Evolutionary conservation across 2,329 filamentous ascomycete genomes (phyloP).

Genomic region (Allantophomopsis cytisporea): DNA sequence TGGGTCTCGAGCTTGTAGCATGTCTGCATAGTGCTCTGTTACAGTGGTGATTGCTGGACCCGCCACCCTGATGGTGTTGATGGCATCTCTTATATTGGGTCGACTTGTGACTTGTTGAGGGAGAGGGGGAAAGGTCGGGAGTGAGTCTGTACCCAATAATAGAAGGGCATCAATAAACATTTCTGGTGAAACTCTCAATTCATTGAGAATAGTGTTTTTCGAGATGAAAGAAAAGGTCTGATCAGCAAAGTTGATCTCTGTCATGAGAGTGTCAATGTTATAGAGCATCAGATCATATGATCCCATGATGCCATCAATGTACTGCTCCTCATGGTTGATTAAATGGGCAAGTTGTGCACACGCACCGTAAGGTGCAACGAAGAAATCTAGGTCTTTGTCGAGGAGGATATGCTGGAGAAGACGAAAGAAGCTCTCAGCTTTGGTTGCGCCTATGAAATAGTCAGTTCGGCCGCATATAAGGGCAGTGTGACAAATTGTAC

Average conservation of each 20-base stretch:
- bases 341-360: constrained; percentile 79
- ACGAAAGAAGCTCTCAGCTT: constrained; percentile 59
- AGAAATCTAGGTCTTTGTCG: constrained; percentile 56
- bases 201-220: constrained; percentile 57
- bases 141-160: constrained; percentile 69
- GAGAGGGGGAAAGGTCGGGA: constrained; percentile 68
- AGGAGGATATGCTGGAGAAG: constrained; percentile 64
- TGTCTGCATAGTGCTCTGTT: constrained; percentile 68
- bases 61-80: constrained; percentile 62
- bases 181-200: constrained; percentile 50
- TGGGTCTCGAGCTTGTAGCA: constrained; percentile 55
- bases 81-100: constrained; percentile 49
- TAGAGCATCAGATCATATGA: constrained; percentile 78
- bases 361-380: constrained; percentile 78
- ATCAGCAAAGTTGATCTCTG: constrained; percentile 49
- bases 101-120: constrained; percentile 27
- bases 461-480: constrained; percentile 13
- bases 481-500: constrained; percentile 28
- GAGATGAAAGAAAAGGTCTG: constrained; percentile 47
- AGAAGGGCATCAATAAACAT: constrained; percentile 76
- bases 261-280: constrained; percentile 66
- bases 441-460: constrained; percentile 46
- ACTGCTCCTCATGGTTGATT: constrained; percentile 49
- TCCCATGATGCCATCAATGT: constrained; percentile 68
- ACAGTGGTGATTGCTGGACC: constrained; percentile 58